Evolutionary conservation across 2,329 filamentous ascomycete genomes (phyloP), one percentile per base, ranked within the genome.

Genomic region (Xylaria sp.): DNA sequence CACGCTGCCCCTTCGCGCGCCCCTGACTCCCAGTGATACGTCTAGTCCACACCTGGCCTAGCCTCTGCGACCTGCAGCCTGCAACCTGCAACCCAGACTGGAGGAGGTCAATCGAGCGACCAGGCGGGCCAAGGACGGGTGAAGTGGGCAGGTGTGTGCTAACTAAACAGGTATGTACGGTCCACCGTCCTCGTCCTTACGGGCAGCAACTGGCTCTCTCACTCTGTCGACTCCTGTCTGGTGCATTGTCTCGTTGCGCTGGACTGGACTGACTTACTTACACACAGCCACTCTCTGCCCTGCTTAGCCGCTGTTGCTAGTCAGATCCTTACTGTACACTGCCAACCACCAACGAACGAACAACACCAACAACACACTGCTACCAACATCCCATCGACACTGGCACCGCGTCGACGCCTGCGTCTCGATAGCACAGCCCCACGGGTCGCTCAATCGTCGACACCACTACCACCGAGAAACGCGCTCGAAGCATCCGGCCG

Each of bases 261-360:
- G 52, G n/a, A n/a, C n/a, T n/a, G n/a, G n/a, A n/a, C n/a, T n/a
- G n/a, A n/a, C n/a, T n/a, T n/a, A n/a, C n/a, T n/a, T n/a, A n/a
- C n/a, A n/a, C 59, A 61, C 57, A 65, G 66, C 61, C 66, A 68
- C 66, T 53, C 64, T 65, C 55, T 55, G 55, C 56, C 57, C 41
- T 64, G 41, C 50, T 64, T 64, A 32, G 48, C 52, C 18, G 39
- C 43, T 55, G 48, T 45, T 23, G 30, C 43, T 53, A 39, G 56
- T 64, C 65, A 64, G 55, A 67, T 64, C 65, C 60, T 67, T 59
- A 64, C 53, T 25, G 20, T 46, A 25, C 20, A 15, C 45, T 28
- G 7, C 41, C 41, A 13, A 36, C 50, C 30, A 63, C 13, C 28
- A 30, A 36, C 23, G 32, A 30, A 36, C 23, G 32, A 46, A 20